Conservation (phyloP, 1,139 yeast genomes). For the Meyerozyma athensensis region DNA sequence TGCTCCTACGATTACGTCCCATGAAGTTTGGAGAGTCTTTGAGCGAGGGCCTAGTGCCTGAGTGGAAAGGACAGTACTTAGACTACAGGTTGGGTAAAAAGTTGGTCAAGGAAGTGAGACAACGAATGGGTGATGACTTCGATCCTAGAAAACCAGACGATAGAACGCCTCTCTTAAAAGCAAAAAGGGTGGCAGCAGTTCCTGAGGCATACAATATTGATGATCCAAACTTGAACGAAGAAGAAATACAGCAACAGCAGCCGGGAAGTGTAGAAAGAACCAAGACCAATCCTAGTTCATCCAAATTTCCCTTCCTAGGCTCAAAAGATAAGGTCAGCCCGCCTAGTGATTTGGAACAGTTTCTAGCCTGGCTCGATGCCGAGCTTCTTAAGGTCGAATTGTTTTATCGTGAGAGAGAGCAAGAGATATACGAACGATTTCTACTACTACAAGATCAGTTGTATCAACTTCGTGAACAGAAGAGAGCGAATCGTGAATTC, state of each 20-base stretch:
- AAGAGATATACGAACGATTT: slow-evolving; percentile 56
- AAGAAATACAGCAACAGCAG: slow-evolving; percentile 3
- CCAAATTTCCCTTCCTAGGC: slow-evolving; percentile 1
- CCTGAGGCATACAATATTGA: slow-evolving; percentile 4
- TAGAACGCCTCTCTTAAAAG: slow-evolving; percentile 18
- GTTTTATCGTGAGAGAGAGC: slow-evolving; percentile 59
- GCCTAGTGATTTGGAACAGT: slow-evolving; percentile 37
- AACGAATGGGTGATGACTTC: slow-evolving; percentile 5
- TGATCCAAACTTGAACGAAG: slow-evolving; percentile 5
- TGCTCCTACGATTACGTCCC: neutral
- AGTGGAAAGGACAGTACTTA: slow-evolving; percentile 79
- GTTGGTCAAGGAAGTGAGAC: slow-evolving; percentile 25
- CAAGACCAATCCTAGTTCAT: neutral
- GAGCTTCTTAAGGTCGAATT: slow-evolving; percentile 56
- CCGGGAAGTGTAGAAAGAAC: neutral
- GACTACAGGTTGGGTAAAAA: slow-evolving; percentile 59
- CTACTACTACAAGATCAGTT: slow-evolving; percentile 65
- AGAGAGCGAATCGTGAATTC: slow-evolving; percentile 13
- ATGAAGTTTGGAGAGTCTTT: slow-evolving; percentile 65
- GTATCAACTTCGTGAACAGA: slow-evolving; percentile 57
- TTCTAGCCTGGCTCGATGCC: slow-evolving; percentile 55
- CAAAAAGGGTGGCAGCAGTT: neutral
- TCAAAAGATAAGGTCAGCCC: slow-evolving; percentile 17
- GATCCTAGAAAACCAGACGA: slow-evolving; percentile 5
- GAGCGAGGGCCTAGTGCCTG: slow-evolving; percentile 66